Evolutionary conservation across 2,329 filamentous ascomycete genomes (phyloP), one percentile per base, ranked within the genome.

Genomic region (Thielaviopsis punctulata): DNA sequence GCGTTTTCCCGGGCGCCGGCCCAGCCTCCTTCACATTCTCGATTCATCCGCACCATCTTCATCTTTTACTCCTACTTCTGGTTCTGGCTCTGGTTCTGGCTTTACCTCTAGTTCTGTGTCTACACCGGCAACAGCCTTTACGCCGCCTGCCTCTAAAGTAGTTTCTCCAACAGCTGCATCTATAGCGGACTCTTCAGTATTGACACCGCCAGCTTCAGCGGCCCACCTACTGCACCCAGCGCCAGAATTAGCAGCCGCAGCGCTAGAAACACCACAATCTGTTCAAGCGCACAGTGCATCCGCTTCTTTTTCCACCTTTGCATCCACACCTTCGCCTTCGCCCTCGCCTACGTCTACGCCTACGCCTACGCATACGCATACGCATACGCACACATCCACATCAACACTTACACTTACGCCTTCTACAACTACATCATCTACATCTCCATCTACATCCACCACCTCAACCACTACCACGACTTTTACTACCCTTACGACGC

Each of bases 51-150:
- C 30, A 4, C 10, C 25, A 27, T 27, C 25, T 27, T 27, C 25
- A 6, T 27, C 25, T 27, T 27, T 63, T 73, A 25, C 61, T 15
- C 12, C 30, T 12, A 15, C 30, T 36, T 36, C 30, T n/a, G n/a
- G 13, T 36, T 12, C 30, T 7, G 30, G 13, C 13, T n/a, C n/a
- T n/a, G n/a, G n/a, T n/a, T n/a, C n/a, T n/a, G n/a, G n/a, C 12
- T n/a, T 36, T 15, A 15, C 30, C 30, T 12, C 30, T 15, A 36
- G 30, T 36, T n/a, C 30, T 15, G 30, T n/a, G n/a, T 3, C 30
- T 15, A n/a, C 13, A 64, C 18, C 66, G 69, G 57, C 68, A 69
- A 53, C 66, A 69, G 10, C 73, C 73, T 3, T 66, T 67, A 25
- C 60, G 69, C 36, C 65, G 62, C 49, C 30, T 36, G 3, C 30